phyloP scores from a whole-genome alignment of 1,284 basidiomycete species.

The Polyporus tsugae region DNA sequence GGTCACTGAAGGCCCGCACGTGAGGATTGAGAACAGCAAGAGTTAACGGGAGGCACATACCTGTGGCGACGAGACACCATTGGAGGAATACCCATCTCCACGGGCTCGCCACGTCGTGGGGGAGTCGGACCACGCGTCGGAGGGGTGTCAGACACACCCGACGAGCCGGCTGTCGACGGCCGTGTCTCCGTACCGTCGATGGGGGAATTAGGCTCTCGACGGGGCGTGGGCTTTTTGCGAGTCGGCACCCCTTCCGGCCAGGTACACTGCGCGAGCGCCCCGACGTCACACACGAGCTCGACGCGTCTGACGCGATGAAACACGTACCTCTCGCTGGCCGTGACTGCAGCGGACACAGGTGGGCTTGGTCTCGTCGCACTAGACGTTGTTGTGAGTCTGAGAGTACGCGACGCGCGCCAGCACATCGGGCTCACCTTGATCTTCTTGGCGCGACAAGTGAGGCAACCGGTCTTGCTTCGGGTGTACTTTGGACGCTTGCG shows the following conservation, averaged over 20 bases:
- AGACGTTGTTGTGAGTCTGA: conserved; percentile 26
- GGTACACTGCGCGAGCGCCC: conserved; percentile 63
- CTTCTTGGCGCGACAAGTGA: conserved; percentile 87
- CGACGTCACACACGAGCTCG: conserved; percentile 15
- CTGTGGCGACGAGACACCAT: conserved; percentile 60
- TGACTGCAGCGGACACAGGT: conserved; percentile 82
- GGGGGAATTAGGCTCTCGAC: conserved; percentile 44
- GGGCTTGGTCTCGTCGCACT: conserved; percentile 88
- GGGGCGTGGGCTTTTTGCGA: conserved; percentile 60
- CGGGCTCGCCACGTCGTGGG: conserved; percentile 54
- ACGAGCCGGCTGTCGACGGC: conserved; percentile 71
- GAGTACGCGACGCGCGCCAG: conserved; percentile 17
- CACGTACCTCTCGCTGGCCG: conserved; percentile 76
- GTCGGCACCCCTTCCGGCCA: conserved; percentile 80
- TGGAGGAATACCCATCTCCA: conserved; percentile 60
- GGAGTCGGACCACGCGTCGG: conserved; percentile 70
- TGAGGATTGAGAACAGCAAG: conserved; percentile 14
- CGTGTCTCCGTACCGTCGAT: conserved; percentile 57
- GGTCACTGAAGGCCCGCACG: conserved; percentile 29
- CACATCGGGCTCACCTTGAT: conserved; percentile 70
- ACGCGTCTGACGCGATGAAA: conserved; percentile 31
- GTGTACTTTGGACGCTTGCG: conserved; percentile 88
- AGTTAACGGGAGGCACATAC: conserved; percentile 40
- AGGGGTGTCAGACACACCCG: conserved; percentile 69
- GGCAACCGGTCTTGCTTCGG: conserved; percentile 84